Conservation (phyloP, 495 filamentous ascomycete species). For the Talaromyces ruber region DNA sequence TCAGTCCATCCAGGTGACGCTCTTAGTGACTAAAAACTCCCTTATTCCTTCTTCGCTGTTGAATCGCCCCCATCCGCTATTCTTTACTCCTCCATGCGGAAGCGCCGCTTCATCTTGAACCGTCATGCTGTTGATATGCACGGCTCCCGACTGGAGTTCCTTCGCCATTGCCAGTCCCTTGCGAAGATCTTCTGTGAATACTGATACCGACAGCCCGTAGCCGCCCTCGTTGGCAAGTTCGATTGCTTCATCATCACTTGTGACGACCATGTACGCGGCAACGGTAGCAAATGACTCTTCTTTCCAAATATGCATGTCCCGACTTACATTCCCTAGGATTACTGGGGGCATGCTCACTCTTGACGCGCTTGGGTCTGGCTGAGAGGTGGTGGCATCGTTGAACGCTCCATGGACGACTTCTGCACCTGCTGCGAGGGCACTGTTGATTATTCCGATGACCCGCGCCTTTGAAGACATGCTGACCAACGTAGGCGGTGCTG, state of each 20-base stretch:
- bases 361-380: conserved; percentile 15
- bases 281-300: conserved; percentile 74
- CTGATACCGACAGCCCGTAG: conserved; percentile 37
- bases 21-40: conserved; percentile 79
- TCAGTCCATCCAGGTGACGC: conserved; percentile 59
- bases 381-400: neutral
- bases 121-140: conserved; percentile 85
- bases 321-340: conserved; percentile 51
- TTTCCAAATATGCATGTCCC: conserved; percentile 70
- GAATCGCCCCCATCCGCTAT: conserved; percentile 69
- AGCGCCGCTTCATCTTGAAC: conserved; percentile 74
- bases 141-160: conserved; percentile 49
- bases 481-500: conserved; percentile 53
- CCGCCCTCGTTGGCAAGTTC: conserved; percentile 37
- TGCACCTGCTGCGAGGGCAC: conserved; percentile 3
- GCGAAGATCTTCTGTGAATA: conserved; percentile 39
- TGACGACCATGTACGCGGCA: conserved; percentile 40
- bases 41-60: conserved; percentile 46
- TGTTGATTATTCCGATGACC: neutral
- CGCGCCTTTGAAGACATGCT: conserved; percentile 20
- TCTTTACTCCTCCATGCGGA: conserved; percentile 81
- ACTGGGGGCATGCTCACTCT: conserved; percentile 15
- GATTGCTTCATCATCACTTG: conserved; percentile 38
- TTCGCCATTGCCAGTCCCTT: conserved; percentile 40
- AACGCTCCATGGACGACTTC: conserved; percentile 3